Conservation (phyloP, 164 flowering plant species). For the Stephania yunnanensis region DNA sequence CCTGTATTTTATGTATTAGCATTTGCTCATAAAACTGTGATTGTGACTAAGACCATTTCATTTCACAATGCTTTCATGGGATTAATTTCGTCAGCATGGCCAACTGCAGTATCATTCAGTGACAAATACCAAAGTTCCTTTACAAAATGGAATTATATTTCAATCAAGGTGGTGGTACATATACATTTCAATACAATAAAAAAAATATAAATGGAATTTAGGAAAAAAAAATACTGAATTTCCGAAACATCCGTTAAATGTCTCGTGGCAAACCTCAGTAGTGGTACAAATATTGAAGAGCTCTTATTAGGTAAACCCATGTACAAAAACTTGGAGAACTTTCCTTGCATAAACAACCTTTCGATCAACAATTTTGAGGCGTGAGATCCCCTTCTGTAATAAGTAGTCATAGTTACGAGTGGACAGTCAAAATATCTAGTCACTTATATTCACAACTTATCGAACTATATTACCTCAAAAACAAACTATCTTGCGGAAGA, state of each 20-base stretch:
- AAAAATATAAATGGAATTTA: background rate
- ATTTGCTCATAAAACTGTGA: no score
- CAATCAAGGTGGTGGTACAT: background rate
- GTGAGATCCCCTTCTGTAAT: background rate
- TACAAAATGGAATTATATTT: background rate
- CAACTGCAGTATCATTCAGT: background rate
- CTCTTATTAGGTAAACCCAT: conserved; percentile 2
- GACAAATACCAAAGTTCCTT: background rate
- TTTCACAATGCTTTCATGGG: background rate
- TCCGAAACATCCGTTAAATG: background rate
- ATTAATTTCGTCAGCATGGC: background rate
- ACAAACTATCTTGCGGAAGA: conserved; percentile 20
- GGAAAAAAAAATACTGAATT: background rate
- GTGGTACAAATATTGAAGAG: conserved; percentile 6
- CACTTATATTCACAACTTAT: background rate
- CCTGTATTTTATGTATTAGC: no score
- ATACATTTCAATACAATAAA: background rate
- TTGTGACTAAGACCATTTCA: background rate
- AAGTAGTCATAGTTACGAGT: background rate
- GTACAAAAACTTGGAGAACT: background rate
- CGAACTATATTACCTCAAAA: background rate
- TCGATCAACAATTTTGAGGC: background rate
- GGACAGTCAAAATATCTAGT: background rate
- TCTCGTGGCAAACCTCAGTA: background rate
- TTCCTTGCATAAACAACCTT: conserved; percentile 1